Base-by-base conservation (phyloP, 257 asterid genomes). In the Nicotiana otophora region DNA sequence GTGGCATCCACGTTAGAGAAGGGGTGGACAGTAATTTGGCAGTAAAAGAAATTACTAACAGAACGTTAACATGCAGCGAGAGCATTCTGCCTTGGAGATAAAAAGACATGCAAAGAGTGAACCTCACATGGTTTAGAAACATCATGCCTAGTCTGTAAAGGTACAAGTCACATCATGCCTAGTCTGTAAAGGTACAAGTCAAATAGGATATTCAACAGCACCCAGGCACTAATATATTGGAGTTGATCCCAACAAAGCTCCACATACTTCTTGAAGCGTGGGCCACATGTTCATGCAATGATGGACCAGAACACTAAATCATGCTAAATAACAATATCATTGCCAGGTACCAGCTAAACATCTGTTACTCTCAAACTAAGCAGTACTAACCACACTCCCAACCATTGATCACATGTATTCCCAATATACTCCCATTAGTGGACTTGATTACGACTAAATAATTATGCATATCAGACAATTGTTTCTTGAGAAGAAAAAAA, bases 201-300 rank as follows among this genome's bases (percentile, higher is more conserved):
- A 82, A 34, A 64, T 23, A 26, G 60, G 77, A 64, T 20, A 75
- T 5, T 26, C 72, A 33, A 12, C 16, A 28, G 17, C 30, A 17
- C 12, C 60, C 54, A 53, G 28, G 36, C 63, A 62, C 26, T 9
- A 54, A 8, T 51, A 23, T 80, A 19, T 57, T 42, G 2, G 6
- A 5, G 2, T 5, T 62, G 26, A 70, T 31, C 11, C 82, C 62
- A 58, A 63, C n/a, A 51, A 39, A 26, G 84, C 72, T 42, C 64
- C 77, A 57, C 70, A 58, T 80, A 84, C 81, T 64, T 66, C 79
- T 31, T 30, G 16, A 12, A 46, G 30, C 39, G 55, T 67, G 70
- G 79, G 75, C 81, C 78, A 75, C 87, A 33, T 65, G 85, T 20
- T 30, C 10, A 26, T 51, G 79, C 78, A 62, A 53, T 39, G 36